Conservation (phyloP, 768 basidiomycete genomes). For the Suillus placidus region DNA sequence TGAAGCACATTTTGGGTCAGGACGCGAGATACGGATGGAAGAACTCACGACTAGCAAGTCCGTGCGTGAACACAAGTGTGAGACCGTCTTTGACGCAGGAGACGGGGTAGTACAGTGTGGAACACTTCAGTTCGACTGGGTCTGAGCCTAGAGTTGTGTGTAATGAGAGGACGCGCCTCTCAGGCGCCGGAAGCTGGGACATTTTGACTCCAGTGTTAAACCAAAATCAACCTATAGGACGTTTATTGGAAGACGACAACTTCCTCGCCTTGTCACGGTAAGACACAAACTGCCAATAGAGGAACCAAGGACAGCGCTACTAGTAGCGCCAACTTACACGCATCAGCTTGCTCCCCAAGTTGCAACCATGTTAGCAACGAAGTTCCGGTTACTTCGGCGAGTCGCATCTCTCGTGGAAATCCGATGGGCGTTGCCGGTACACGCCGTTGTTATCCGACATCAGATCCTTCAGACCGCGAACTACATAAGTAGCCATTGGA, state of each 20-base stretch:
- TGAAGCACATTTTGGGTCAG: conserved; percentile 4
- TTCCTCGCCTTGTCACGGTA: background rate
- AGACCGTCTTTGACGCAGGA: conserved; percentile 18
- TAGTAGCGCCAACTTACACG: background rate
- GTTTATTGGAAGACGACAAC: background rate
- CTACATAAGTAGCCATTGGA: too few species aligned
- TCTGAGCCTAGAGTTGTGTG: conserved; percentile 20
- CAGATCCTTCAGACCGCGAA: too few species aligned
- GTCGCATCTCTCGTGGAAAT: conserved; percentile 1
- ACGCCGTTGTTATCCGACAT: too few species aligned
- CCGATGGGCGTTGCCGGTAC: background rate
- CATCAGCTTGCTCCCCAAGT: background rate
- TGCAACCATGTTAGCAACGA: background rate
- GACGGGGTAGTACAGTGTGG: conserved; percentile 30
- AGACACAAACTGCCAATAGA: background rate
- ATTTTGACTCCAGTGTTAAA: background rate
- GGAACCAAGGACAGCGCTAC: background rate
- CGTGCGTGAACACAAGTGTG: conserved; percentile 33
- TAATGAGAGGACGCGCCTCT: conserved; percentile 23
- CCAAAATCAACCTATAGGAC: background rate
- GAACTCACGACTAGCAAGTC: conserved; percentile 29
- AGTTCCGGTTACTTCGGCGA: background rate
- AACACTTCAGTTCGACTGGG: conserved; percentile 21
- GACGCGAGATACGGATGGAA: background rate
- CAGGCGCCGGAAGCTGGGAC: conserved; percentile 10